Evolutionary conservation across 2,329 filamentous ascomycete genomes (phyloP), one percentile per base, ranked within the genome.

Genomic region (Claviceps spartinae): DNA sequence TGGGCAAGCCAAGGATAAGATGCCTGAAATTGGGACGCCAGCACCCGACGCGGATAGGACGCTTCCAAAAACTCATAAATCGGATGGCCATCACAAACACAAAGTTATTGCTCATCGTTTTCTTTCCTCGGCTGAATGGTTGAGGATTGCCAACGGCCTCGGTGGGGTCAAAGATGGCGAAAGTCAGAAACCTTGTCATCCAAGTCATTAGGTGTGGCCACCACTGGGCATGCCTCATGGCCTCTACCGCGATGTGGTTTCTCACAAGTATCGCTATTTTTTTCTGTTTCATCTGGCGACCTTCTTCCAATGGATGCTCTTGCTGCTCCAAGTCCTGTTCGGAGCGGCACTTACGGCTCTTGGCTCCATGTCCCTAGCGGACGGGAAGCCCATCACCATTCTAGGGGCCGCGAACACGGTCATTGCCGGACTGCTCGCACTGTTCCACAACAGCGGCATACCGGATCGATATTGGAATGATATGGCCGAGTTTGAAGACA

Each of bases 371-470:
- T 64, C 69, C 7, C 53, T 58, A 24, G 53, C 61, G 13, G 52
- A 68, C 13, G 69, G 69, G 13, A 69, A 64, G 1, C 61, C 67
- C 16, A 74, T 78, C 52, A 77, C 75, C 2, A 54, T 71, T n/a
- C 68, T 78, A 7, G 75, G 72, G 1, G 74, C 72, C 5, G 57
- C 69, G 53, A 77, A 77, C 59, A 78, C 75, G 0, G 61, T 75
- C 51, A 65, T 71, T 42, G 72, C 75, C 7, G 75, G 75, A 1
- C 58, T 77, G 6, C 65, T 78, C 4, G 75, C 73, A 2, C 63
- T 78, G 16, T 57, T 78, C 53, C 74, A 77, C 61, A 78, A 78
- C 58, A 77, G 73, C 54, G 75, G 75, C 1, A 59, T 78, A 18
- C 75, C 75, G 2, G 72, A 77, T 54, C 64, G 74, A 7, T 77